Percentiles rank a stretch among this genome's conserved stretches.
phyloP scores from a whole-genome alignment of 495 filamentous ascomycete genomes.

The Saxophila tyrrhenica region DNA sequence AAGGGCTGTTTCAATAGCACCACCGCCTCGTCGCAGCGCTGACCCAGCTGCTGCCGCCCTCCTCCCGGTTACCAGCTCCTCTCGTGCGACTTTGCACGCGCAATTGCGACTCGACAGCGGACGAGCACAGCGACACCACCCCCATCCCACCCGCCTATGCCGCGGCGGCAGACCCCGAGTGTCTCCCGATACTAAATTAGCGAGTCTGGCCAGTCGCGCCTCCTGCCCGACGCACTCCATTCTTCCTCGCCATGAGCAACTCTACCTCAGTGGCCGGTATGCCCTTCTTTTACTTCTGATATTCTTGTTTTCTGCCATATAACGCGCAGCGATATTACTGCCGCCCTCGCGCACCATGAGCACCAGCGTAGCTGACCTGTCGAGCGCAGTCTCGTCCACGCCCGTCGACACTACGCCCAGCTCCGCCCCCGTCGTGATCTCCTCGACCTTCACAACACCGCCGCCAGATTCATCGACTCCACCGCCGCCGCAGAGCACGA shows the following conservation, averaged over 20 bases:
- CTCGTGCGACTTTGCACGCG: background rate
- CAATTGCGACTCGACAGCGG: background rate
- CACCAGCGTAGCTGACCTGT: background rate
- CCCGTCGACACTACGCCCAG: background rate
- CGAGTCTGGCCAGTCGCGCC: background rate
- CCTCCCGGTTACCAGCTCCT: background rate
- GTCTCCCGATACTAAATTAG: background rate
- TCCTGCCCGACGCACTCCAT: background rate
- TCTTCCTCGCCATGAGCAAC: constrained; percentile 3
- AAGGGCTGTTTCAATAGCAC: background rate
- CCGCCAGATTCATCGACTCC: background rate
- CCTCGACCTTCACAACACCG: background rate
- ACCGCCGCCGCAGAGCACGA: background rate
- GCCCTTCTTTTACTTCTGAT: background rate
- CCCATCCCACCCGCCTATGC: background rate
- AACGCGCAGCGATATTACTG: background rate
- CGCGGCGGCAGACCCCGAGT: background rate
- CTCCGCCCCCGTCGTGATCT: background rate
- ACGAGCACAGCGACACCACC: background rate
- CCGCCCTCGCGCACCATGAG: background rate
- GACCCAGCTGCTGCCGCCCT: background rate
- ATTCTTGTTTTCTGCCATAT: background rate
- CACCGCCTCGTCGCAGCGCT: background rate
- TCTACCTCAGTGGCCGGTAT: background rate
- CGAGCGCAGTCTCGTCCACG: background rate